Evolutionary conservation across 352 stramenopile genomes (phyloP), one percentile per base, ranked within the genome.

Genomic region (Globisporangium rhizosaccharum): DNA sequence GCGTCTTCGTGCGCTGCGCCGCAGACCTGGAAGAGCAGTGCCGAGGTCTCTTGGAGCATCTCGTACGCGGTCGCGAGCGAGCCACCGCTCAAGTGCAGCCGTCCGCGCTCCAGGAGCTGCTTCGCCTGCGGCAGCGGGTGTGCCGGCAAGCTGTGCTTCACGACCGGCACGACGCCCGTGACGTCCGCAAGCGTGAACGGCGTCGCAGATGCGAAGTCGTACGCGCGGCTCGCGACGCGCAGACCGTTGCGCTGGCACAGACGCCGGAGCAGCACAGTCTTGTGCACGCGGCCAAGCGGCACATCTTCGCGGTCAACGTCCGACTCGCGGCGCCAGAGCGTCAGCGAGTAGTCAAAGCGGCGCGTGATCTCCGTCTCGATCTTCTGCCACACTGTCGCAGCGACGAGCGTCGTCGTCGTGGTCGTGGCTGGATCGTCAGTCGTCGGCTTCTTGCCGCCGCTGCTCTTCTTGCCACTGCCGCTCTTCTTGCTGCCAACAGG

Each of bases 191-290:
- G 72, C 49, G 73, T 73, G 64, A 99, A 96, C 2, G 96, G 96
- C 33, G 76, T 44, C n/a, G 64, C 56, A 14, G 67, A 70, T 10
- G 63, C 59, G 46, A 98, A 84, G 48, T 96, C 84, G 65, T 98
- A 98, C 39, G 85, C 78, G 62, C 89, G 93, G 36, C 88, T 94
- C 42, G 78, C 71, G 8, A 99, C 76, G 25, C 92, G 85, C 46
- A 98, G 79, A 64, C 96, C 96, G 46, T 94, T 85, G 63, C 90
- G 76, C 71, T 98, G 95, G 63, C 92, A 98, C 55, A 98, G 65
- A 49, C 95, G 88, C 57, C 96, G 88, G 44, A 99, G 70, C 37
- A 99, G 70, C 26, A 93, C 75, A 3, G 56, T 69, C 57, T 88
- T 92, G 63, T 90, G 82, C 20, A 79, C 78, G 48, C 88, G 88